Conservation (phyloP, 2,329 filamentous ascomycete genomes). For the Pestalotiopsis sp. region DNA sequence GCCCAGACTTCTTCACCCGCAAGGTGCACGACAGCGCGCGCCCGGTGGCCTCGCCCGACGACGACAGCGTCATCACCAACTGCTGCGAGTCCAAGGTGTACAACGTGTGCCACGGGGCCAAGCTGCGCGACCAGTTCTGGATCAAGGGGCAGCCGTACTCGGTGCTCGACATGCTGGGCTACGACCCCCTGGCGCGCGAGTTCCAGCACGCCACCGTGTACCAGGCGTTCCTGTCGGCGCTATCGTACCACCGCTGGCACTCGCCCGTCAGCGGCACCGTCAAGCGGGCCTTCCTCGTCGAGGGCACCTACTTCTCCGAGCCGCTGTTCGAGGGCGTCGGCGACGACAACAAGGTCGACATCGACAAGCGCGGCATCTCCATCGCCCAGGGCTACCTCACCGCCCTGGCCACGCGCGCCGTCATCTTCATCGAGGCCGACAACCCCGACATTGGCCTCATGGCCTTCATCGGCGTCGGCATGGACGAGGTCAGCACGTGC, state of each 20-base stretch:
- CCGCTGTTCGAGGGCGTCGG: constrained; percentile 48
- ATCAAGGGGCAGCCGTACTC: constrained; percentile 63
- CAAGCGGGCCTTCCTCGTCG: constrained; percentile 49
- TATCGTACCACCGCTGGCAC: constrained; percentile 67
- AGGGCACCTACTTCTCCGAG: constrained; percentile 64
- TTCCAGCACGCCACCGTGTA: constrained; percentile 61
- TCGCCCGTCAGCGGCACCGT: constrained; percentile 58
- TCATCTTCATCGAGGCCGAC: constrained; percentile 73
- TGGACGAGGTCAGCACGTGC: constrained; percentile 77
- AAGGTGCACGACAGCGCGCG: constrained; percentile 47
- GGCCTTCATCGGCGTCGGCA: constrained; percentile 72
- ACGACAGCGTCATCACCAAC: constrained; percentile 54
- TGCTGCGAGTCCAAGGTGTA: constrained; percentile 59
- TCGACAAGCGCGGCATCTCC: constrained; percentile 32
- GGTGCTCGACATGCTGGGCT: constrained; percentile 52
- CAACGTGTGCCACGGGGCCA: constrained; percentile 38
- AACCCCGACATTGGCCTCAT: constrained; percentile 68
- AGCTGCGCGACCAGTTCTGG: constrained; percentile 58
- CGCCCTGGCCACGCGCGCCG: constrained; percentile 66
- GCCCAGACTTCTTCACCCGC: constrained; percentile 58
- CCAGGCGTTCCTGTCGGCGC: constrained; percentile 60
- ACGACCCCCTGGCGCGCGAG: constrained; percentile 44
- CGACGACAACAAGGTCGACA: constrained; percentile 24
- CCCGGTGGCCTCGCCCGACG: constrained; percentile 49
- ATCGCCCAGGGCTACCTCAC: constrained; percentile 68